phyloP scores from a whole-genome alignment of 2,329 filamentous ascomycete genomes.

The Geosmithia flava region DNA sequence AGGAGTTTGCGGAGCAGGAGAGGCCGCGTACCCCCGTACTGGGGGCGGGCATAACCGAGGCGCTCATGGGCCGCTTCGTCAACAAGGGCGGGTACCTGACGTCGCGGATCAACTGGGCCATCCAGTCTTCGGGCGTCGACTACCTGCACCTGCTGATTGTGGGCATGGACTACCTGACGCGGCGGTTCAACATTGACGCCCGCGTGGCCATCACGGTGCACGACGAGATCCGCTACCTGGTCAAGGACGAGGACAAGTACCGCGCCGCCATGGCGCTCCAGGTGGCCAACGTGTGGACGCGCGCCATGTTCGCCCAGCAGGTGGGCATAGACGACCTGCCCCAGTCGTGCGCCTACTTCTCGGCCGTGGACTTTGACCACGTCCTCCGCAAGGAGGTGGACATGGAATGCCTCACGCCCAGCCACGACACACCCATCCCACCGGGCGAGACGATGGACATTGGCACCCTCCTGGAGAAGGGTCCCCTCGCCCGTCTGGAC shows the following conservation, averaged over 20 bases:
- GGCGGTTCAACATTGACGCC: conserved; percentile 73
- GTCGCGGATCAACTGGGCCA: conserved; percentile 96
- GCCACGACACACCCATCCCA: conserved; percentile 64
- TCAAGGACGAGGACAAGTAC: conserved; percentile 76
- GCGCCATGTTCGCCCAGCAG: conserved; percentile 95
- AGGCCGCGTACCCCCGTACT: conserved; percentile 81
- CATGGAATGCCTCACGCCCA: conserved; percentile 93
- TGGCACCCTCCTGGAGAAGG: conserved; percentile 60
- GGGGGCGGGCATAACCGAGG: conserved; percentile 91
- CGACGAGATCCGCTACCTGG: conserved; percentile 92
- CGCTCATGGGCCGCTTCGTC: conserved; percentile 78
- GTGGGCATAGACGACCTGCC: conserved; percentile 92
- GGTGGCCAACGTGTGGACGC: conserved; percentile 89
- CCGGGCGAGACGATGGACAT: conserved; percentile 86
- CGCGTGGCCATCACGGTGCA: conserved; percentile 90
- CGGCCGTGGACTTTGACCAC: conserved; percentile 86
- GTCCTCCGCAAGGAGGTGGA: conserved; percentile 97
- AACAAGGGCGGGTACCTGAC: conserved; percentile 88
- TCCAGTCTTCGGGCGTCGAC: conserved; percentile 93
- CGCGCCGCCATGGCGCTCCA: conserved; percentile 85
- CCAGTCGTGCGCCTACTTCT: conserved; percentile 91
- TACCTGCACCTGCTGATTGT: conserved; percentile 92
- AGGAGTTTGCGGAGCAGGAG: conserved; percentile 95
- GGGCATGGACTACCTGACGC: conserved; percentile 83
- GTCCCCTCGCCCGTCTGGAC: conserved; percentile 56